Conservation (phyloP, 2,329 filamentous ascomycete species). For the Neopestalotiopsis sp. region DNA sequence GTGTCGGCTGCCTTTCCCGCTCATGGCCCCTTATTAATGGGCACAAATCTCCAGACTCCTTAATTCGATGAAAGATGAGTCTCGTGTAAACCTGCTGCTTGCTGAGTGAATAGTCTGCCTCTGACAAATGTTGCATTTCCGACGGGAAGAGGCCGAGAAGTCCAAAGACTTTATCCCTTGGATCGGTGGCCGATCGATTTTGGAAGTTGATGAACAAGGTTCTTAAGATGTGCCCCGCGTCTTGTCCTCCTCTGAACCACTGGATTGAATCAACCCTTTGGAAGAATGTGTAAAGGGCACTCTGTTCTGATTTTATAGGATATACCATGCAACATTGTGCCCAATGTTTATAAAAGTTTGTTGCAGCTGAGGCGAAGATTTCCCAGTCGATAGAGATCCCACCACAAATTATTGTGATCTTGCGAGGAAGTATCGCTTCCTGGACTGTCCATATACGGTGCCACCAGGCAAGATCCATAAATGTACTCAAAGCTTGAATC, state of each 20-base stretch:
- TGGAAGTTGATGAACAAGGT: background rate
- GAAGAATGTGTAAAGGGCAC: background rate
- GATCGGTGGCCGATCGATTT: background rate
- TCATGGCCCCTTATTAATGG: background rate
- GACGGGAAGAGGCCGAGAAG: background rate
- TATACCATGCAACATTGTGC: too few species aligned
- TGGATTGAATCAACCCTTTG: background rate
- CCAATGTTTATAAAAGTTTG: too few species aligned
- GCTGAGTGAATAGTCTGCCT: background rate
- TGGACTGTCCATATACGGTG: too few species aligned
- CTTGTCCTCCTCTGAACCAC: background rate
- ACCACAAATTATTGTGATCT: too few species aligned
- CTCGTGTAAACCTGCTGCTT: background rate
- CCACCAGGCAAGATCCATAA: too few species aligned
- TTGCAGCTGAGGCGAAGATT: too few species aligned
- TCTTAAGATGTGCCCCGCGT: background rate
- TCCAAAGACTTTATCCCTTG: background rate
- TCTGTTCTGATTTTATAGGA: background rate
- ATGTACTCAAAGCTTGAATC: too few species aligned
- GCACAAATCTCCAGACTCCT: background rate
- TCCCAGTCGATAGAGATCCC: too few species aligned
- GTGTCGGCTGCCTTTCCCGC: background rate
- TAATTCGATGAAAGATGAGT: background rate
- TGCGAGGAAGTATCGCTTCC: too few species aligned
- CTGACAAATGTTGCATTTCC: conserved; percentile 27